Evolutionary conservation across 2,329 filamentous ascomycete species (phyloP), one percentile per base, ranked within the genome.

Genomic region (Passalora sequoiae): DNA sequence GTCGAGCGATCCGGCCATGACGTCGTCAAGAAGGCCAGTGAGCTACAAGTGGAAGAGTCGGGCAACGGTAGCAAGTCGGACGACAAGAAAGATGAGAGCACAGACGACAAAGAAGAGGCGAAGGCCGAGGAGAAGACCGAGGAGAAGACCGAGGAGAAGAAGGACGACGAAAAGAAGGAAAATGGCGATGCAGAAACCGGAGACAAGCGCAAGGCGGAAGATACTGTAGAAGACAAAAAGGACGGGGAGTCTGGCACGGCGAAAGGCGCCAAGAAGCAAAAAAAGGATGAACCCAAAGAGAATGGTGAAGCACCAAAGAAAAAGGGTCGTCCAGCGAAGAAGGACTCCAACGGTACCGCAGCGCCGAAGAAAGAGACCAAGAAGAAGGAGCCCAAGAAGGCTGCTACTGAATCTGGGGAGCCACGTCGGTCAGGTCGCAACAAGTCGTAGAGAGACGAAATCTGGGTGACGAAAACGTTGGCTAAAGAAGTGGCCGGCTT

Each of bases 21-120:
- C 60, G 78, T 82, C 15, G 78, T 81, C 40, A 82, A 83, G 67
- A 71, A 71, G 49, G 76, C 78, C 9, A 75, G 71, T 31, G 80
- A 83, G 63, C 66, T 83, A 20, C 70, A 73, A 3, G 68, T 82
- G 24, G 76, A 80, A 44, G 59, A 74, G 54, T 69, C 70, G 47
- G 64, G 56, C 24, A 35, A 35, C 24, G 24, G 24, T 27, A 27
- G 24, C 24, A 66, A 69, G 41, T 62, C 67, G 20, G 62, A 59
- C 15, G 51, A 69, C 40, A 60, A 66, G 46, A 65, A 69, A 38
- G 63, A 67, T 17, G 61, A 58, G 35, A 37, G 50, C 17, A 47
- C 46, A 7, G 56, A 58, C 40, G 53, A 56, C 37, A 53, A 59
- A 44, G 51, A 27, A 12, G 24, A 27, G 12, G 24, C 6, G 8